Evolutionary conservation across 345 rosid genomes (phyloP), one percentile per base, ranked within the genome.

Genomic region (Ceriops decandra): DNA sequence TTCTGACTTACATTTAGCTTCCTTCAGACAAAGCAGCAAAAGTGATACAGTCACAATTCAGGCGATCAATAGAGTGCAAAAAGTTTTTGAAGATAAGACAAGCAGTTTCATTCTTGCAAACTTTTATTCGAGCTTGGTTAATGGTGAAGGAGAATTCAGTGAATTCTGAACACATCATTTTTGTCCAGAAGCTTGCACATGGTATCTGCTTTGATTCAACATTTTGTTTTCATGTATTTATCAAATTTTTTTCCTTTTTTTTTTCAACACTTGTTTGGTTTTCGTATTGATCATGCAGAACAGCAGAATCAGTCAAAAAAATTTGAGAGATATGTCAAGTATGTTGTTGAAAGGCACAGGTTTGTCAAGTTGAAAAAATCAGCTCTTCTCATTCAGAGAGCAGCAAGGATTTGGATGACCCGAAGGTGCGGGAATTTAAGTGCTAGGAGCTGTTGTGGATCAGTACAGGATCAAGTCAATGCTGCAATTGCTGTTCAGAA

Each of bases 1-100:
- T 42, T 42, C 49, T 42, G 49, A 42, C 49, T 42, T 13, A 13
- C 17, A 11, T 11, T 42, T 13, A 42, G 17, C 33, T 58, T 57
- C 30, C 59, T 19, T 68, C 79, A 87, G 93, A 84, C 68, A 78
- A 38, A 77, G 90, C 95, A 26, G 91, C 89, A 71, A 72, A 36
- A 71, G 75, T 79, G 71, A 88, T 93, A 76, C 96, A 92, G 80
- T 80, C 89, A 28, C 78, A 72, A 60, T 74, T 82, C 56, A 85
- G 93, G 79, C 75, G 83, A 69, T 78, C 72, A 57, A 54, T 64
- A 28, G 88, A 72, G 30, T 85, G 73, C 68, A 68, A 24, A 28
- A 80, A 75, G 26, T 88, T 75, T 77, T 67, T 77, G 76, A 88
- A 88, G 88, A 74, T 47, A 36, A 77, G 33, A 74, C 70, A 72